A percentile compares a stretch with the other conserved stretches of the same genome.
These are phyloP conservation scores for Leccinum rimulosum DNA, from an alignment of 768 basidiomycete genomes.

Conservation along the genomic window DNA sequence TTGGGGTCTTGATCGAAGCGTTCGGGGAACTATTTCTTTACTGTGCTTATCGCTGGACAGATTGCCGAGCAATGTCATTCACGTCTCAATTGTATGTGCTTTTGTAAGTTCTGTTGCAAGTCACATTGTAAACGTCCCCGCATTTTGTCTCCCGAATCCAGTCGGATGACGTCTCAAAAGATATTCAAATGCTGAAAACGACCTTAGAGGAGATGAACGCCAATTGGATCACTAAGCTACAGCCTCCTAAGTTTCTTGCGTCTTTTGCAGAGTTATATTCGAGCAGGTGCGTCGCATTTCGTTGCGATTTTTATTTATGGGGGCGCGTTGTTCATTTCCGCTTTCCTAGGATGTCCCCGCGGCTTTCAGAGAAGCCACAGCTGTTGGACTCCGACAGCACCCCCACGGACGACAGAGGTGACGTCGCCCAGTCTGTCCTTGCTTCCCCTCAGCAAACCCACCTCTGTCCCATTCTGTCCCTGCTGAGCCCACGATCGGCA, in stretches of 20 bases:
- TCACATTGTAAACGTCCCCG: constrained; percentile 7
- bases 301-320: not conserved
- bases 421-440: constrained; percentile 17
- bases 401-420: constrained; percentile 31
- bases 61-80: constrained; percentile 42
- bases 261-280: constrained; percentile 39
- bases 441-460: too few species aligned
- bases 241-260: constrained; percentile 51
- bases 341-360: constrained; percentile 24
- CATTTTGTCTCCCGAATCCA: constrained; percentile 15
- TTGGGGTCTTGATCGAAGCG: constrained; percentile 23
- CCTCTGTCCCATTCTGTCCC: too few species aligned
- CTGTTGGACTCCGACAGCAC: constrained; percentile 37
- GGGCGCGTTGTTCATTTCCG: not conserved
- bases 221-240: constrained; percentile 38
- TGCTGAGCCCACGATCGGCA: too few species aligned
- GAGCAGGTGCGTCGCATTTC: constrained; percentile 35
- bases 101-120: constrained; percentile 36
- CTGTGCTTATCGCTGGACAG: constrained; percentile 15
- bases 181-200: constrained; percentile 33
- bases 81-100: constrained; percentile 45
- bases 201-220: constrained; percentile 39
- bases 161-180: constrained; percentile 30
- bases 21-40: not conserved
- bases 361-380: constrained; percentile 41